These are phyloP conservation scores for Blastocystis sp. DNA, from an alignment of 352 stramenopile species.

Conservation along the genomic window DNA sequence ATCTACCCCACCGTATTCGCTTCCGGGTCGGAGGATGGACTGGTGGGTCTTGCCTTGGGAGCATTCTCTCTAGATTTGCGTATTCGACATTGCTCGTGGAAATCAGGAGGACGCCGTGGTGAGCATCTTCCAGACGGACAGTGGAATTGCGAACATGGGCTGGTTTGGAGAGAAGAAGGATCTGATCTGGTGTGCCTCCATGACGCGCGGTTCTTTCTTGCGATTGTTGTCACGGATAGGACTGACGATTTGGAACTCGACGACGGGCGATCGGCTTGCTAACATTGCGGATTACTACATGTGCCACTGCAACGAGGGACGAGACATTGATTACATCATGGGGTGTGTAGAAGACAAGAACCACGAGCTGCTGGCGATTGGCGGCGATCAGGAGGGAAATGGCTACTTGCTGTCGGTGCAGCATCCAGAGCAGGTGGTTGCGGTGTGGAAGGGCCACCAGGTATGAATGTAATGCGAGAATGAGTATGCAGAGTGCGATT, in stretches of 20 bases:
- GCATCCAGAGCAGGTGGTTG: conserved; percentile 14
- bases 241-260: conserved; percentile 39
- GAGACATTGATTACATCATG: conserved; percentile 41
- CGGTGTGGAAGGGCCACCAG: conserved; percentile 54
- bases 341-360: not conserved
- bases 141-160: conserved; percentile 42
- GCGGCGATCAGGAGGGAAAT: conserved; percentile 36
- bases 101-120: conserved; percentile 64
- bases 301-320: not conserved
- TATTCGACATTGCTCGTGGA: conserved; percentile 63
- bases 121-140: conserved; percentile 67
- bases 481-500: conserved; percentile 34
- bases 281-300: conserved; percentile 14
- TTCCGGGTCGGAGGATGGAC: conserved; percentile 66
- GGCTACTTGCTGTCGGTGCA: conserved; percentile 6
- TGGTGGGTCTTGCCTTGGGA: not conserved
- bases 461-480: not conserved
- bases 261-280: not conserved
- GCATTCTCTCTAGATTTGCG: conserved; percentile 50
- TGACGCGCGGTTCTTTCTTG: conserved; percentile 16
- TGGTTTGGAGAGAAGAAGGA: conserved; percentile 63
- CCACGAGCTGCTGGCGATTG: not conserved
- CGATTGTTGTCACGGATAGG: not conserved
- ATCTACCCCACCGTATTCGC: conserved; percentile 61
- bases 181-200: conserved; percentile 67